A percentile compares a stretch with the other conserved stretches of the same genome.
Conservation (phyloP, 2,329 filamentous ascomycete species). For the Dothideomycetidae sp. region DNA sequence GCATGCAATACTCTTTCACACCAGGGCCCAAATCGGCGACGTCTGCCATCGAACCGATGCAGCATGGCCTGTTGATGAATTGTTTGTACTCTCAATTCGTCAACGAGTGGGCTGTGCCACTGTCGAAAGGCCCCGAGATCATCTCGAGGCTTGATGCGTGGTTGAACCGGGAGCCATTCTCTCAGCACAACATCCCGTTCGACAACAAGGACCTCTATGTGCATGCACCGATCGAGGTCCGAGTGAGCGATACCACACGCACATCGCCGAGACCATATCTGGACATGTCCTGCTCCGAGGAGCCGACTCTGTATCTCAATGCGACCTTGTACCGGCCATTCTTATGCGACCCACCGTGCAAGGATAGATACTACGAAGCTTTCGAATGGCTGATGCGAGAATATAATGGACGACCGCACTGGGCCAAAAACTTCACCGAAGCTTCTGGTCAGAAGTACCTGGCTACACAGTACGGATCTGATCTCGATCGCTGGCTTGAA, state of each 20-base stretch:
- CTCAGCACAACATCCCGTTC: constrained; percentile 58
- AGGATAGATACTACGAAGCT: constrained; percentile 66
- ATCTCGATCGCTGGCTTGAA: constrained; percentile 51
- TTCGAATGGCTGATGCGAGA: constrained; percentile 88
- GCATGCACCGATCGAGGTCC: constrained; percentile 85
- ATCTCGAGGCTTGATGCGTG: constrained; percentile 71
- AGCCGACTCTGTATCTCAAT: constrained; percentile 74
- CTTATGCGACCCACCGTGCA: constrained; percentile 60
- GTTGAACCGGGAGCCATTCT: constrained; percentile 61
- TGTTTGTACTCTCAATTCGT: constrained; percentile 97
- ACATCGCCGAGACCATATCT: constrained; percentile 47
- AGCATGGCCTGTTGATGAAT: constrained; percentile 80
- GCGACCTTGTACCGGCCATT: constrained; percentile 82
- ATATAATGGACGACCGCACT: constrained; percentile 68
- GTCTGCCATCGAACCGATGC: constrained; percentile 65
- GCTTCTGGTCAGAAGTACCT: constrained; percentile 26
- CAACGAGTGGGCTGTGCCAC: constrained; percentile 91
- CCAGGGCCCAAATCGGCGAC: constrained; percentile 52
- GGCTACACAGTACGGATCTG: constrained; percentile 53
- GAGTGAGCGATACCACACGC: constrained; percentile 55
- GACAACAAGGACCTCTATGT: constrained; percentile 67
- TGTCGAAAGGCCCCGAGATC: constrained; percentile 75
- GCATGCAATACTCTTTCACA: constrained; percentile 89
- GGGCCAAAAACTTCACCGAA: constrained; percentile 81
- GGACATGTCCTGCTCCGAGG: constrained; percentile 54